A percentile compares a stretch with the other conserved stretches of the same genome.
Evolutionary conservation across 164 flowering plant genomes (phyloP).

Genomic region (Warburgia ugandensis): DNA sequence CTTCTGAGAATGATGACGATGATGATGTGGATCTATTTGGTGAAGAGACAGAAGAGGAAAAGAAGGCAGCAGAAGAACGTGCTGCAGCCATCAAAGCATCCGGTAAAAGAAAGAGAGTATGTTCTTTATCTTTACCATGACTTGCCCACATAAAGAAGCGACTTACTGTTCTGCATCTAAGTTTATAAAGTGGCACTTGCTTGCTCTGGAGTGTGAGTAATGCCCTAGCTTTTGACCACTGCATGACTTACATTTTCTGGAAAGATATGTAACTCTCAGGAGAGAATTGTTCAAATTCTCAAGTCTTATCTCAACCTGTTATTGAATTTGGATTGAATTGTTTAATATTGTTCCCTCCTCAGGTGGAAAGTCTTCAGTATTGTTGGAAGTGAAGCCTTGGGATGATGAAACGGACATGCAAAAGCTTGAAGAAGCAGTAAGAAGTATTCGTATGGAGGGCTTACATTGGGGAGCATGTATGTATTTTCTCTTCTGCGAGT

Average conservation of each 20-base stretch:
- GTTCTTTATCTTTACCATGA: conserved; percentile 12
- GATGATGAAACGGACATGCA: conserved; percentile 94
- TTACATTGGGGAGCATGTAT: conserved; percentile 27
- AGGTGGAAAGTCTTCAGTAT: conserved; percentile 94
- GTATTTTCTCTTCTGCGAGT: background rate
- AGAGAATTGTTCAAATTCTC: background rate
- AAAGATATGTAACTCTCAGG: background rate
- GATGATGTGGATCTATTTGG: conserved; percentile 92
- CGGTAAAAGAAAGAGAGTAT: conserved; percentile 86
- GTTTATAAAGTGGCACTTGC: background rate
- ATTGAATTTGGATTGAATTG: background rate
- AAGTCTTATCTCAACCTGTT: background rate
- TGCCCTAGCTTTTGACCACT: too few species aligned
- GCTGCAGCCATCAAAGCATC: conserved; percentile 82
- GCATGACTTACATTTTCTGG: too few species aligned
- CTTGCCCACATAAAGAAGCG: background rate
- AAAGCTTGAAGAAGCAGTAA: conserved; percentile 75
- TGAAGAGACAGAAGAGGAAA: conserved; percentile 97
- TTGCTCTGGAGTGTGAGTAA: too few species aligned
- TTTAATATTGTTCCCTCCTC: conserved; percentile 8
- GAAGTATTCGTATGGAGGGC: conserved; percentile 65
- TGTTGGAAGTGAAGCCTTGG: conserved; percentile 89
- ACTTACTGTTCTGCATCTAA: background rate
- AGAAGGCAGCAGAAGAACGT: conserved; percentile 89
- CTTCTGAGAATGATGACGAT: conserved; percentile 67